Evolutionary conservation across 129 eudicot genomes (phyloP), one percentile per base, ranked within the genome.

Genomic region (Lactuca saligna): DNA sequence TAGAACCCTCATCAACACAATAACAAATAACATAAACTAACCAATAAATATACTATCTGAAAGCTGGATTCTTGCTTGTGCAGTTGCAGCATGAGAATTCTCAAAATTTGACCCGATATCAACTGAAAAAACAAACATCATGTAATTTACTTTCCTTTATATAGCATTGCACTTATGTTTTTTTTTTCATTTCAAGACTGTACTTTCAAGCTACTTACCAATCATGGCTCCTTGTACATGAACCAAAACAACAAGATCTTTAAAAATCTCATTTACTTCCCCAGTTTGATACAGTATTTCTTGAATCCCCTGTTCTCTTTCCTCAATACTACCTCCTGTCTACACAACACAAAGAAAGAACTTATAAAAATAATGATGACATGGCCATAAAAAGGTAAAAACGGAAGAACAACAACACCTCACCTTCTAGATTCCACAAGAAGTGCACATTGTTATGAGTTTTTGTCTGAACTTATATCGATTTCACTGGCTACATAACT

Each of bases 101-200:
- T 93, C 99, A 17, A 89, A 66, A 66, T 93, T 72, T 75, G 99
- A 86, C 53, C 99, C 90, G 38, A 93, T 87, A 80, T 93, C 99
- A 79, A 89, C 99, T 93, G 83, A 20, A 37, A 42, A 55, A 54
- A 51, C 11, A 53, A 9, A 48, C 61, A 46, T 46, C 41, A 4
- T 16, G 6, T 8, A 44, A 44, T 3, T 8, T 46, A 25, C 29
- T 25, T 25, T 25, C 29, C 1, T 25, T 0, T 0, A 25, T 25
- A 25, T 25, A 25, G 29, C 29, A 25, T 25, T 25, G 29, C 29
- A 25, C 29, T 25, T 25, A 25, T 25, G 29, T 25, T 25, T 25
- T 25, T 25, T 25, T 25, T 25, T 25, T 25, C 29, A 25, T 25
- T 25, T 25, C 29, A 25, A 25, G 2, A 25, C 29, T 25, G 29